Conservation (phyloP, 345 rosid genomes). For the Cardamine occulta region DNA sequence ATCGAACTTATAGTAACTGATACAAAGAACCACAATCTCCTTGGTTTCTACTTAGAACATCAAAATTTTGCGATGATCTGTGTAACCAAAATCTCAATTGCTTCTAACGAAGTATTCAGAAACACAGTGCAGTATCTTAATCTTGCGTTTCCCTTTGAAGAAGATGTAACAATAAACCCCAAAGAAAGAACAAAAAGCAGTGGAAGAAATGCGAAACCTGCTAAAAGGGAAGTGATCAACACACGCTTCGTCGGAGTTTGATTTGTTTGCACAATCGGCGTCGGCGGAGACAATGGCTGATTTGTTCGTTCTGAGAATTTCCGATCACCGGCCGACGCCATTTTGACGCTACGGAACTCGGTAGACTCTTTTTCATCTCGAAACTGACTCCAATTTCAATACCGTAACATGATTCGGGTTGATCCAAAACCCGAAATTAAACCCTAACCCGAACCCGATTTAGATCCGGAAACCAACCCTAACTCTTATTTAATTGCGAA, state of each 20-base stretch:
- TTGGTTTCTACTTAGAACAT: not conserved
- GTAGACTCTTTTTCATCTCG: too few relatives aligned
- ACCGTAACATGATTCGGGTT: conserved; percentile 12
- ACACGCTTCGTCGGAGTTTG: conserved; percentile 60
- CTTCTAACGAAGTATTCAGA: not conserved
- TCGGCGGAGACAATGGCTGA: conserved; percentile 33
- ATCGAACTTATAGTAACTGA: not conserved
- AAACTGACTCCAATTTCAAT: conserved; percentile 5
- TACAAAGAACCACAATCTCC: not conserved
- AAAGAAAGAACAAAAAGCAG: conserved; percentile 4
- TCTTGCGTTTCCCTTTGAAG: not conserved
- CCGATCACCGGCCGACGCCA: conserved; percentile 49
- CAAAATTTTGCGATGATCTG: not conserved
- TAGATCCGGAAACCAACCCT: not conserved
- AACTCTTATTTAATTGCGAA: conserved; percentile 5
- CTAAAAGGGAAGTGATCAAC: conserved; percentile 62
- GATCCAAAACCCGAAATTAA: conserved; percentile 19
- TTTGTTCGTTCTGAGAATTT: conserved; percentile 21
- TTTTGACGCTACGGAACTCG: conserved; percentile 21
- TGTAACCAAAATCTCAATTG: conserved; percentile 1
- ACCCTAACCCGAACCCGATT: not conserved
- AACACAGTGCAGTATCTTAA: not conserved
- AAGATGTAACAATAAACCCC: not conserved
- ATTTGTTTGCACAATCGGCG: conserved; percentile 40
- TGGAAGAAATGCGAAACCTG: conserved; percentile 51